These are phyloP conservation scores for Prunus yedoensis DNA, from an alignment of 331 rosid genomes.

Conservation along the genomic window DNA sequence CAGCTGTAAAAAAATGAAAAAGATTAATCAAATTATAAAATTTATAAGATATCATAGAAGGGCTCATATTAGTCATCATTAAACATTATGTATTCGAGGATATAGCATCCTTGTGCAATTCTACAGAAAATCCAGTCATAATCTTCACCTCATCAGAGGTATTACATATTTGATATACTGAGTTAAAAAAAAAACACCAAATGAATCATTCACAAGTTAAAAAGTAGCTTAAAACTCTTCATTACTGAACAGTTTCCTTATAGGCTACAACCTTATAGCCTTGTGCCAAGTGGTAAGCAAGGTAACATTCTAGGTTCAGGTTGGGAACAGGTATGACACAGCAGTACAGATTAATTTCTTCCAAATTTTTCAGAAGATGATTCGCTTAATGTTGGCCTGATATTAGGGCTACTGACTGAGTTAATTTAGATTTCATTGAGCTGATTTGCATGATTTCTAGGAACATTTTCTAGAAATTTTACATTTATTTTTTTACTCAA, in stretches of 20 bases:
- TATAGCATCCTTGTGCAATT: background rate
- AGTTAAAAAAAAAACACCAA: background rate
- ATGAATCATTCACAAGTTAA: background rate
- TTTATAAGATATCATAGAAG: background rate
- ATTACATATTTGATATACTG: background rate
- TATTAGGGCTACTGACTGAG: too few relatives aligned
- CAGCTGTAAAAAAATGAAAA: slow-evolving; percentile 48
- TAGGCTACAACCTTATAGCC: background rate
- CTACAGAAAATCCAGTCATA: background rate
- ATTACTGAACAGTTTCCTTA: background rate
- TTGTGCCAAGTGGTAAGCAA: background rate
- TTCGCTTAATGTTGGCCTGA: too few relatives aligned
- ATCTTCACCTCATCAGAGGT: background rate
- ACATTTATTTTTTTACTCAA: too few relatives aligned
- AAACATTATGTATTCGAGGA: background rate
- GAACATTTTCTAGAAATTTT: too few relatives aligned
- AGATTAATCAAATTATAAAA: slow-evolving; percentile 19
- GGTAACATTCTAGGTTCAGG: background rate
- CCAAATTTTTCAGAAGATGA: background rate
- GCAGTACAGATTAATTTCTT: background rate
- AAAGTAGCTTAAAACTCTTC: background rate
- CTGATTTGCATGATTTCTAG: too few relatives aligned
- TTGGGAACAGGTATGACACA: background rate
- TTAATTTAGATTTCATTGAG: too few relatives aligned
- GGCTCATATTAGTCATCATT: background rate